phyloP scores from a whole-genome alignment of 495 filamentous ascomycete genomes.

The Hapsidospora chrysogenum region DNA sequence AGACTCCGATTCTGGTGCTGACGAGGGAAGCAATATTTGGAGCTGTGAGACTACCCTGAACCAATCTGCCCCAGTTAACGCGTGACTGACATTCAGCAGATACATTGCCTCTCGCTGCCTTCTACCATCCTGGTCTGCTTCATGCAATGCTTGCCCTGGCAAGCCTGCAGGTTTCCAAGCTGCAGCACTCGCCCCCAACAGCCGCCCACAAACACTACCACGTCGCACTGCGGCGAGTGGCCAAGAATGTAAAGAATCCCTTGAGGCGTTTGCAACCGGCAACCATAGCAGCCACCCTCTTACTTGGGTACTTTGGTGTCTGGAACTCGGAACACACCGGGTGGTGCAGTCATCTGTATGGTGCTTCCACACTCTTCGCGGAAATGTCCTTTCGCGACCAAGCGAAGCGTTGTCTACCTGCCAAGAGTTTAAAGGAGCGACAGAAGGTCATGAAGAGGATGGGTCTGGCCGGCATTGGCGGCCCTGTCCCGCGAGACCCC shows the following conservation, averaged over 20 bases:
- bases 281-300: slow-evolving; percentile 73
- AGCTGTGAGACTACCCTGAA: slow-evolving; percentile 32
- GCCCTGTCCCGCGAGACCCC: slow-evolving; percentile 1
- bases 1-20: too few relatives aligned
- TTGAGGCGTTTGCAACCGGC: slow-evolving; percentile 57
- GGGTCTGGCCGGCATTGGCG: not conserved
- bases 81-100: slow-evolving; percentile 20
- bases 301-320: slow-evolving; percentile 87
- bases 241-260: slow-evolving; percentile 53
- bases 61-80: not conserved
- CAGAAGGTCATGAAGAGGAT: slow-evolving; percentile 12
- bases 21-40: slow-evolving; percentile 57
- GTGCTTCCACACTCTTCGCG: slow-evolving; percentile 63
- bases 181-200: slow-evolving; percentile 52
- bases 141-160: slow-evolving; percentile 84
- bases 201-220: slow-evolving; percentile 88
- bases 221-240: slow-evolving; percentile 60
- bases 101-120: slow-evolving; percentile 67
- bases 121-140: slow-evolving; percentile 69
- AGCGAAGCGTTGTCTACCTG: slow-evolving; percentile 46
- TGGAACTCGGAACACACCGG: slow-evolving; percentile 89
- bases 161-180: slow-evolving; percentile 75
- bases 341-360: slow-evolving; percentile 84
- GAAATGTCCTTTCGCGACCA: slow-evolving; percentile 67
- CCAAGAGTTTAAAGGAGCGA: slow-evolving; percentile 25